Base-by-base conservation (phyloP, 192 early-diverging fungal species). In the Rhizophagus prolifer region DNA sequence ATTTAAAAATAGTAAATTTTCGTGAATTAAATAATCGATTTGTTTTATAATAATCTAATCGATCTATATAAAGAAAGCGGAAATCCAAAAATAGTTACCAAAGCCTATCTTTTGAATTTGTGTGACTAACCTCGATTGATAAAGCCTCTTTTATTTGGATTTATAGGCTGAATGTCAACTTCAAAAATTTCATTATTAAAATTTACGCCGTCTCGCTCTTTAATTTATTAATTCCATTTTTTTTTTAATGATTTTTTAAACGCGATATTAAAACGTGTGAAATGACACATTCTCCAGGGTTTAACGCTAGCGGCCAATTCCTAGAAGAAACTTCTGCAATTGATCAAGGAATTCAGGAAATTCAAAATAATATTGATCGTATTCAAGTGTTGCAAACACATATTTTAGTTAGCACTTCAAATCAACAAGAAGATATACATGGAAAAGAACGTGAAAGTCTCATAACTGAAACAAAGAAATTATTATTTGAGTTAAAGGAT, bases 401-500 rank as follows among this genome's bases (percentile, higher is more conserved):
- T 28, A 63, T 76, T 68, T 26, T 76, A 41, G 23, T 14, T 13
- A 50, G 61, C 19, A 68, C 75, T 26, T 68, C 75, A 7, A 21
- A 8, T 2, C 25, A 36, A 3, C 65, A 76, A 68, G 47, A 46
- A 44, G 30, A 10, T 67, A 19, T 21, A 9, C 7, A 9, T 25
- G n/a, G 16, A 13, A n/a, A 28, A 8, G 75, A 76, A 59, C 75
- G 75, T 16, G 62, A 68, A 19, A 10, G 1, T 2, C 10, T 68
- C 19, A 41, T 76, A 3, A 12, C 9, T 5, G n/a, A 66, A 23
- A 76, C 75, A 8, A 76, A 68, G 59, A 25, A 58, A 34, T 9
- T 69, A 28, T 16, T 76, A 9, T 68, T 76, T 19, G 36, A 68
- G 30, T 21, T 76, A 5, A 76, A 76, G 34, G 65, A 76, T 58